Conservation (phyloP, 2,329 filamentous ascomycete species). For the Stachybotrys echinatus region DNA sequence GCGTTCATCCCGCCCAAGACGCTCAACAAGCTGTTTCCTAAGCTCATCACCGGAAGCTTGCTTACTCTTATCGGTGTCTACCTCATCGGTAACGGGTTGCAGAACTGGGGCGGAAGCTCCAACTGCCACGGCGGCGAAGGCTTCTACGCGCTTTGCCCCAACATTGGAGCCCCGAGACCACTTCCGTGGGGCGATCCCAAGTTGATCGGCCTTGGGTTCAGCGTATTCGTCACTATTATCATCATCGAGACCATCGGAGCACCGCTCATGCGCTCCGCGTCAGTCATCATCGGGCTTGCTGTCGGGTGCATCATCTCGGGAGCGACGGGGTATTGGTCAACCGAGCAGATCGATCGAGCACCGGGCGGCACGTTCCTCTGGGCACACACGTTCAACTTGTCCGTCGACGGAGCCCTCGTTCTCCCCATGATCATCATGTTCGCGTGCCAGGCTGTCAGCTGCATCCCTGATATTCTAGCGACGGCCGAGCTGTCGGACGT, state of each 20-base stretch:
- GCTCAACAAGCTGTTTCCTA: slow-evolving; percentile 6
- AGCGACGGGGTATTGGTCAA: slow-evolving; percentile 7
- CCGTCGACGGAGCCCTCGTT: slow-evolving; percentile 7
- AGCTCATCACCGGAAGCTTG: slow-evolving; percentile 6
- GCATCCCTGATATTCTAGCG: slow-evolving; percentile 7
- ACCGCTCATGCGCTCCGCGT: slow-evolving; percentile 7
- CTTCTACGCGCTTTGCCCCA: slow-evolving; percentile 5
- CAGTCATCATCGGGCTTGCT: slow-evolving; percentile 4
- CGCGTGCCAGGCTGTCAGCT: slow-evolving; percentile 5
- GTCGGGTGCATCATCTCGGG: slow-evolving; percentile 5
- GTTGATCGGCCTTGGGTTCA: slow-evolving; percentile 6
- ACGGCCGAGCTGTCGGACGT: slow-evolving; percentile 7
- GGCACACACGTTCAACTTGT: slow-evolving; percentile 4
- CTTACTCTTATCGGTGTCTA: slow-evolving; percentile 5
- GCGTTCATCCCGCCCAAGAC: slow-evolving; percentile 4
- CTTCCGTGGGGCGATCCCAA: slow-evolving; percentile 7
- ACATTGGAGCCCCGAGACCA: slow-evolving; percentile 2
- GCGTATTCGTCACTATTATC: slow-evolving; percentile 5
- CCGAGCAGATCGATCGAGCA: slow-evolving; percentile 1
- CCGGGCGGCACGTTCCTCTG: slow-evolving; percentile 5
- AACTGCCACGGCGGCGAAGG: slow-evolving; percentile 6
- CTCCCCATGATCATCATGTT: slow-evolving; percentile 7
- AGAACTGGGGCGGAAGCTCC: slow-evolving; percentile 6
- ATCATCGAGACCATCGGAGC: slow-evolving; percentile 7
- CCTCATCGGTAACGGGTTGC: slow-evolving; percentile 4